phyloP scores from a whole-genome alignment of 2,329 filamentous ascomycete species.

The Chaetothyriales sp. region DNA sequence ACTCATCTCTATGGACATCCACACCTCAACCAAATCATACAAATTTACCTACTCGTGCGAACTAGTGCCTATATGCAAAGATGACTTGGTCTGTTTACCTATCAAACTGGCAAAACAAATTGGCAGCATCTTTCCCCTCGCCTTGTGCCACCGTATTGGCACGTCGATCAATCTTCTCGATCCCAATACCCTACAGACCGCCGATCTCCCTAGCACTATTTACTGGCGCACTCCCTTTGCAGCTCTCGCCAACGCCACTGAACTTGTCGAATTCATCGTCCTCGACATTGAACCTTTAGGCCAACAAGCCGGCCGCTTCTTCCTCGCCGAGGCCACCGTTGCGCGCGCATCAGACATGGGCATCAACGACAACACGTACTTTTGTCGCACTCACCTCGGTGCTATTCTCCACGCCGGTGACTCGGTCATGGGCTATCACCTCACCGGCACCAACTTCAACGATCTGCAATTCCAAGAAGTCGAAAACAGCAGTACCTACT shows the following conservation, averaged over 20 bases:
- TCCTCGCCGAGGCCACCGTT: constrained; percentile 76
- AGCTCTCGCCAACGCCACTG: constrained; percentile 67
- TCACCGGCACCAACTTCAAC: constrained; percentile 86
- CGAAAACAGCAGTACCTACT: constrained; percentile 62
- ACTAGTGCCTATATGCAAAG: constrained; percentile 89
- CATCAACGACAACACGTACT: constrained; percentile 74
- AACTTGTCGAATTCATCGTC: constrained; percentile 82
- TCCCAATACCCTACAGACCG: constrained; percentile 77
- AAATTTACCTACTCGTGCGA: constrained; percentile 89
- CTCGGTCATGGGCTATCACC: constrained; percentile 84
- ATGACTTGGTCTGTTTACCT: constrained; percentile 87
- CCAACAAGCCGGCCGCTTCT: constrained; percentile 63
- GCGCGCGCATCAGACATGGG: constrained; percentile 78
- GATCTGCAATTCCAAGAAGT: constrained; percentile 71
- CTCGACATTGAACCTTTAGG: constrained; percentile 83
- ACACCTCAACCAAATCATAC: constrained; percentile 81
- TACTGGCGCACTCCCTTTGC: constrained; percentile 89
- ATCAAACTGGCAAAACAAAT: constrained; percentile 74
- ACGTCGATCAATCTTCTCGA: constrained; percentile 84
- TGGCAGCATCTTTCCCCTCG: constrained; percentile 78
- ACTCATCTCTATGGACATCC: constrained; percentile 82
- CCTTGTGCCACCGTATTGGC: constrained; percentile 75
- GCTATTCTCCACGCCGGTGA: constrained; percentile 76
- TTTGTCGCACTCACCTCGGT: constrained; percentile 80
- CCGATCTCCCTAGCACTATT: constrained; percentile 65